Percentiles rank a stretch among this genome's conserved stretches.
phyloP scores from a whole-genome alignment of 139 green algal species.

The Chlorella ohadii region DNA sequence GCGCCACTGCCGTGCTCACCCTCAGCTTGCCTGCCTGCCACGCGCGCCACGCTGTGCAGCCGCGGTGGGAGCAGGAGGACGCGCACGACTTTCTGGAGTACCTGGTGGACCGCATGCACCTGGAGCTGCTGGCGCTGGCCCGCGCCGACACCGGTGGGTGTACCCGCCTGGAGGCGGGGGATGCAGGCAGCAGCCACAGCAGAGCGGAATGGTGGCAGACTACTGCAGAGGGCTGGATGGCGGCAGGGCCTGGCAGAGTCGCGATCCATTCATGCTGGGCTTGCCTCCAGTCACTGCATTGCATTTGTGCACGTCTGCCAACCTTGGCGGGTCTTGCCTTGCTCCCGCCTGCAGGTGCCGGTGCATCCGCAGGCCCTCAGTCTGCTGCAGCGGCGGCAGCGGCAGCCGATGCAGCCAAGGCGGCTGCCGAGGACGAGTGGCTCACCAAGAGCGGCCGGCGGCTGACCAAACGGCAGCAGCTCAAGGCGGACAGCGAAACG shows the following conservation, averaged over 20 bases:
- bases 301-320: too few species aligned
- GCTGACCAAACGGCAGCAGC: slow-evolving; percentile 33
- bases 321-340: too few species aligned
- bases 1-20: neutral
- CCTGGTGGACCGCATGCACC: slow-evolving; percentile 74
- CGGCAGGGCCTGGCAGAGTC: too few species aligned
- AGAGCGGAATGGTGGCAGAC: too few species aligned
- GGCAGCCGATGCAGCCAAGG: slow-evolving; percentile 4
- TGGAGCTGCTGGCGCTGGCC: slow-evolving; percentile 65
- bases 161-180: too few species aligned
- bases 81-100: slow-evolving; percentile 86
- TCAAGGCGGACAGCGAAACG: slow-evolving; percentile 1
- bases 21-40: too few species aligned
- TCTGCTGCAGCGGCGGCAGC: neutral
- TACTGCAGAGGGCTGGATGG: too few species aligned
- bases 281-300: too few species aligned
- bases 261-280: too few species aligned
- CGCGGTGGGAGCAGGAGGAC: slow-evolving; percentile 81
- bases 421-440: slow-evolving; percentile 36
- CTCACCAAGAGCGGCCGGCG: slow-evolving; percentile 42
- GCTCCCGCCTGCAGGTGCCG: too few species aligned
- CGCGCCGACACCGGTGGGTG: neutral
- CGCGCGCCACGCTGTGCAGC: neutral
- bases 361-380: too few species aligned
- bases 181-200: too few species aligned